Base-by-base conservation (phyloP, 768 basidiomycete genomes). In the Leccinum variicolor region DNA sequence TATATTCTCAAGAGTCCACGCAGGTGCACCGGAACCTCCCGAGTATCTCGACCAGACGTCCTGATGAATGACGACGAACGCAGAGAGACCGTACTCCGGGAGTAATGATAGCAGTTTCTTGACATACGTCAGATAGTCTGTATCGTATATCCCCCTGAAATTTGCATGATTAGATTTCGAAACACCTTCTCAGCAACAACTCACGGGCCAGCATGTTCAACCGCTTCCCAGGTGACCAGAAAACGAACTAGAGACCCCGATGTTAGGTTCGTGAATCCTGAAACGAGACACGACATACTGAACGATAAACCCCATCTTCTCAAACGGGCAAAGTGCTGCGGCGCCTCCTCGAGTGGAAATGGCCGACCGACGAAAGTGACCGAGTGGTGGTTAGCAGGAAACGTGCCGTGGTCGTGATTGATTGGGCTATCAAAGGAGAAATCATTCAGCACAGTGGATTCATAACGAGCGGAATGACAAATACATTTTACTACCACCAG, bases 21-120 rank as follows among this genome's bases (percentile, higher is more conserved):
- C 93, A 1, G 97, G 97, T 0, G 96, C 95, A 2, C 97, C 96
- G 1, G 93, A 96, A 46, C 96, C 96, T 8, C 96, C 96, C 3
- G 86, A 85, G 65, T 94, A 95, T 4, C 96, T 85, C 0, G 94
- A 96, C 91, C 93, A 98, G 31, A 98, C 93, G 69, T 98, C 94
- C 71, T 96, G 96, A 69, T 98, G 96, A 55, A 96, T 69, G 10
- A 85, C 85, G 17, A 95, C 81, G 63, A 91, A 92, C 3, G 88
- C 87, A 3, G 79, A 76, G 31, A 94, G 69, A 14, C 89, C 87
- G 59, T 88, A 93, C 58, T 84, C 69, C 0, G 92, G 88, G 25
- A 93, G 76, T 25, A 90, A 66, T 0, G 83, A 81, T 9, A 93
- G 75, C 3, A 99, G 73, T 1, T 75, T 66, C 56, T 84, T 84